Evolutionary conservation across 2,329 filamentous ascomycete species (phyloP).

Genomic region (Xylariaceae sp.): DNA sequence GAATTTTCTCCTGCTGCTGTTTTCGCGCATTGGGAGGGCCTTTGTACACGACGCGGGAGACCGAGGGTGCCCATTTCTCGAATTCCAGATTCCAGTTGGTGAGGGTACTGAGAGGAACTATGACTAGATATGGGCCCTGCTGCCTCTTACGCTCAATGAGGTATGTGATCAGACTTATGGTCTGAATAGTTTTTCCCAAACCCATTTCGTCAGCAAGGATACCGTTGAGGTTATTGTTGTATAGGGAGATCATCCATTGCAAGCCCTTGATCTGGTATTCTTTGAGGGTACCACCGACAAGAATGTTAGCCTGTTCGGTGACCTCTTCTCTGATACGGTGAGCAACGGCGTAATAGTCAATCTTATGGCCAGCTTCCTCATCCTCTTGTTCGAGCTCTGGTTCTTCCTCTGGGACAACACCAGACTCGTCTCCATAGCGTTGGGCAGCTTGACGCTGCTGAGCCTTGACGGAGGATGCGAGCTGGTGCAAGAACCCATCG

Average conservation of each 20-base stretch:
- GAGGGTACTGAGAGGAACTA: slow-evolving; percentile 92
- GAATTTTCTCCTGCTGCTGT: slow-evolving; percentile 87
- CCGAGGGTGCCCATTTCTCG: slow-evolving; percentile 93
- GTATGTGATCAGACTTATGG: slow-evolving; percentile 95
- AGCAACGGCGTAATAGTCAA: slow-evolving; percentile 98
- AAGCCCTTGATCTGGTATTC: slow-evolving; percentile 98
- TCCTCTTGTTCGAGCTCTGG: slow-evolving; percentile 66
- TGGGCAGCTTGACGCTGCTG: slow-evolving; percentile 83
- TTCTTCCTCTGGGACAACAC: slow-evolving; percentile 56
- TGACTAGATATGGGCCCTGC: slow-evolving; percentile 88
- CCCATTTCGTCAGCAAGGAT: slow-evolving; percentile 99
- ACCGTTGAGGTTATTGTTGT: slow-evolving; percentile 99
- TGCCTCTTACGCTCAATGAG: slow-evolving; percentile 95
- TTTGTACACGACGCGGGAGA: slow-evolving; percentile 91
- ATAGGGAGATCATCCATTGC: slow-evolving; percentile 99
- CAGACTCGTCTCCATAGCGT: slow-evolving; percentile 65
- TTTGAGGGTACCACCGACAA: slow-evolving; percentile 90
- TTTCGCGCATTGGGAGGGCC: slow-evolving; percentile 86
- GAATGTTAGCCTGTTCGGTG: slow-evolving; percentile 72
- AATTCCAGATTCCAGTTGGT: slow-evolving; percentile 99
- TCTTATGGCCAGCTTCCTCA: slow-evolving; percentile 69
- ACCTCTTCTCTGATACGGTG: slow-evolving; percentile 95
- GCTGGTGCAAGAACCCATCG: slow-evolving; percentile 93
- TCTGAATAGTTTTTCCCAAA: slow-evolving; percentile 99
- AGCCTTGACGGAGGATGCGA: slow-evolving; percentile 88